These are phyloP conservation scores for Kodamaea arcana DNA, from an alignment of 1,139 yeast species.

Conservation along the genomic window DNA sequence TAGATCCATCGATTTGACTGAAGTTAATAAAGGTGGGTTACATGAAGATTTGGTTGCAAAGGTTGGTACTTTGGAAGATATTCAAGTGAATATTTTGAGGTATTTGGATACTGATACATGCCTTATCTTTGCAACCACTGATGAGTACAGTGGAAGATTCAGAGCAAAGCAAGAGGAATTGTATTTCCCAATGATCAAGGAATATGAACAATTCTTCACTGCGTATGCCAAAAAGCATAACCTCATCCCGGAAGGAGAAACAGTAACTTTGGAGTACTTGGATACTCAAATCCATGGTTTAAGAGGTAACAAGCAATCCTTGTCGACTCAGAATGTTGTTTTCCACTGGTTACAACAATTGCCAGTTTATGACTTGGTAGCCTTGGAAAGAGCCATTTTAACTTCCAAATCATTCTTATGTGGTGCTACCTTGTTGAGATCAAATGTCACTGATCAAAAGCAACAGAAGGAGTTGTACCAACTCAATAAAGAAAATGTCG, in stretches of 20 bases:
- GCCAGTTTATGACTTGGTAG: constrained; percentile 74
- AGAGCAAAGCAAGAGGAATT: constrained; percentile 71
- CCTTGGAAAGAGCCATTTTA: constrained; percentile 82
- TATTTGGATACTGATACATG: constrained; percentile 93
- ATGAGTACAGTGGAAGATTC: constrained; percentile 79
- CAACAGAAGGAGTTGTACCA: constrained; percentile 28
- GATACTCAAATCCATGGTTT: constrained; percentile 82
- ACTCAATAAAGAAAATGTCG: constrained; percentile 25
- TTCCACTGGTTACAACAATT: constrained; percentile 59
- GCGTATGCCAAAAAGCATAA: constrained; percentile 30
- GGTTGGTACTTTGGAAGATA: constrained; percentile 55
- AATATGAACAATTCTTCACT: constrained; percentile 61
- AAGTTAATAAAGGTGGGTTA: constrained; percentile 27
- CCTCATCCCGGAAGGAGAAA: constrained; percentile 26
- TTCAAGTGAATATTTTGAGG: constrained; percentile 58
- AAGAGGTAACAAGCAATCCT: constrained; percentile 70
- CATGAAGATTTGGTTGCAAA: constrained; percentile 49
- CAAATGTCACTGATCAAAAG: constrained; percentile 27
- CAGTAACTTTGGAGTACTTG: constrained; percentile 47
- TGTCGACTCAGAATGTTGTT: constrained; percentile 59
- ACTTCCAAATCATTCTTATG: constrained; percentile 82
- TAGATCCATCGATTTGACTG: constrained; percentile 71
- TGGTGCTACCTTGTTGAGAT: constrained; percentile 50
- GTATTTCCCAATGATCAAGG: constrained; percentile 69
- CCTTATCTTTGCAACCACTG: constrained; percentile 74